Conservation (phyloP, 169 alveolate species). For the Plasmodium falciparum region DNA sequence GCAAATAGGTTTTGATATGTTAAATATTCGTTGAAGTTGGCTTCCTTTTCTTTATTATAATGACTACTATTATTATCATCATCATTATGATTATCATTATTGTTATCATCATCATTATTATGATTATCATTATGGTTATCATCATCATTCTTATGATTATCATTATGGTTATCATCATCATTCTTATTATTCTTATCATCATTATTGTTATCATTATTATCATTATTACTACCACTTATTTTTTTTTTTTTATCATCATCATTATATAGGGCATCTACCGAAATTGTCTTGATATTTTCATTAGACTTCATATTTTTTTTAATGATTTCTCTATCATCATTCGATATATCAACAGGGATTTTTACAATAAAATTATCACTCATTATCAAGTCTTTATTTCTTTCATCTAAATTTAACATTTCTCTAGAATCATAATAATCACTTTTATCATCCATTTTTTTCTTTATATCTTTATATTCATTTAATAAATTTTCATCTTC, state of each 20-base stretch:
- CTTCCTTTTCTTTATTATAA: slow-evolving; percentile 14
- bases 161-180: too few species aligned
- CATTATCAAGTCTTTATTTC: slow-evolving; percentile 46
- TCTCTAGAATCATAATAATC: neutral
- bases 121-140: neutral
- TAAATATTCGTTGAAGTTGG: slow-evolving; percentile 28
- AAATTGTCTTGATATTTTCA: neutral
- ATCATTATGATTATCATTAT: neutral
- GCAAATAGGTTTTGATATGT: slow-evolving; percentile 64
- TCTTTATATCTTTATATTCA: slow-evolving; percentile 29
- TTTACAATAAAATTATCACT: slow-evolving; percentile 65
- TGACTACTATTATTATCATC: neutral
- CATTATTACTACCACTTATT: neutral
- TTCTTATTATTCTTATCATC: neutral
- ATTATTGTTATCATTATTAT: slow-evolving; percentile 1
- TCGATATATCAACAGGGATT: slow-evolving; percentile 26
- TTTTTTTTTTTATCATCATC: neutral
- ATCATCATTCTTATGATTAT: neutral
- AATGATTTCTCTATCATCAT: neutral
- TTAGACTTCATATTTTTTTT: neutral
- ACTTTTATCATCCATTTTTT: neutral
- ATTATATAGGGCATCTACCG: neutral
- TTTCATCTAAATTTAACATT: slow-evolving; percentile 25
- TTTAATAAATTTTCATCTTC: slow-evolving; percentile 37
- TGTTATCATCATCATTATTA: neutral